phyloP scores from a whole-genome alignment of 2,329 filamentous ascomycete species.

The Dendrostoma leiphaemia region DNA sequence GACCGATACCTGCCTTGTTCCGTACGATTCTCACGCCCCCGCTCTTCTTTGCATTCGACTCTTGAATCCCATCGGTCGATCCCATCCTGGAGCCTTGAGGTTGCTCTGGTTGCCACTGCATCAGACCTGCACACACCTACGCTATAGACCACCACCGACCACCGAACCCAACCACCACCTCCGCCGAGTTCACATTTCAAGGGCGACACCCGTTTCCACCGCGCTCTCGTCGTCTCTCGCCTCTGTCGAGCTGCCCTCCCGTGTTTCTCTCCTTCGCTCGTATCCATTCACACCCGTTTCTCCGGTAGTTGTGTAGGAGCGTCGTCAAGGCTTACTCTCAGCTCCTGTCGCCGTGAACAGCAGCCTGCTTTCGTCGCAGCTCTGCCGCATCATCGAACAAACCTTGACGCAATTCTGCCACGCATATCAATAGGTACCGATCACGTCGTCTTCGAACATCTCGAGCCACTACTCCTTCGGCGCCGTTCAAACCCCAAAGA shows the following conservation, averaged over 20 bases:
- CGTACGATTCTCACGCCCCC: not conserved
- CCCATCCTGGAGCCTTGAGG: not conserved
- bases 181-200: not conserved
- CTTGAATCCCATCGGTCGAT: not conserved
- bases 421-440: not conserved
- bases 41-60: not conserved
- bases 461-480: constrained; percentile 2
- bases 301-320: constrained; percentile 6
- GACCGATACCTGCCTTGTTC: not conserved
- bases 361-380: constrained; percentile 4
- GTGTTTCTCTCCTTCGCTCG: not conserved
- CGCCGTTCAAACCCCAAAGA: constrained; percentile 12
- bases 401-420: not conserved
- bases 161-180: not conserved
- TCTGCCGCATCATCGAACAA: not conserved
- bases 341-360: constrained; percentile 15
- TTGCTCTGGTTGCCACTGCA: too few relatives aligned
- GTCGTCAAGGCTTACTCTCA: constrained; percentile 12
- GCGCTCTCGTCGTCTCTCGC: not conserved
- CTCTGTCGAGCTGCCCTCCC: not conserved
- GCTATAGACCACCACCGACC: too few relatives aligned
- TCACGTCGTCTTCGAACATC: not conserved
- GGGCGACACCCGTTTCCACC: too few relatives aligned
- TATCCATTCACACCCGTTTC: not conserved
- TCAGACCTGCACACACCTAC: too few relatives aligned